Base-by-base conservation (phyloP, 2,329 filamentous ascomycete genomes). In the Xylariaceae sp. region DNA sequence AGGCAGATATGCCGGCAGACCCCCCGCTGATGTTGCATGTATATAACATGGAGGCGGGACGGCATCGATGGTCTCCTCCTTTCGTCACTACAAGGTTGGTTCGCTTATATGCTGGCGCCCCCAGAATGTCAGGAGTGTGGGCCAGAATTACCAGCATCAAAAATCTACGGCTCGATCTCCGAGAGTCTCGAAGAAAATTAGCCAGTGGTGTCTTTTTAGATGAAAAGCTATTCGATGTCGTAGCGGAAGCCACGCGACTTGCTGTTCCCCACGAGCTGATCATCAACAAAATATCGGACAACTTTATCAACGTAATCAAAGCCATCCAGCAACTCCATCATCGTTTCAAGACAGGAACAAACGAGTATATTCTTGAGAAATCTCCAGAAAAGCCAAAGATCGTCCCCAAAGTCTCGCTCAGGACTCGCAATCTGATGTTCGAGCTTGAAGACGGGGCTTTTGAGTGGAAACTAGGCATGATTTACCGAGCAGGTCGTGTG, bases 371-470 rank as follows among this genome's bases (percentile, higher is more conserved):
- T 34, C 77, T 96, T 2, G 85, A 88, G 14, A 97, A 96, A 70
- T 80, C 81, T 10, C 90, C 94, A 0, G 90, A 96, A 69, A 86
- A 81, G 0, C 90, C 95, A 0, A 97, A 95, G 68, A 77, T 83
- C 42, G 85, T 99, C 0, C 94, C 94, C 1, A 93, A 89, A 65
- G 76, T 99, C 18, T 93, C 91, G 0, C 60, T 99, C 10, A 84
- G 91, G 47, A 88, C 87, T 49, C 88, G 89, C 62, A 89, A 88
- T 5, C 77, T 99, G 19, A 73, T 96, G 2, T 93, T 99, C 53
- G 93, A 97, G 65, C 78, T 99, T 34, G 94, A 99, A 71, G 94
- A 99, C 67, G 93, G 94, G 45, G 87, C 90, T 0, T 99, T 99
- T 64, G 94, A 99, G 69, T 99, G 92, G 89, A 97, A 97, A 67